Percentiles rank a stretch among this genome's conserved stretches.
Conservation (phyloP, 805 yeast genomes). For the Starmerella vaccinii region DNA sequence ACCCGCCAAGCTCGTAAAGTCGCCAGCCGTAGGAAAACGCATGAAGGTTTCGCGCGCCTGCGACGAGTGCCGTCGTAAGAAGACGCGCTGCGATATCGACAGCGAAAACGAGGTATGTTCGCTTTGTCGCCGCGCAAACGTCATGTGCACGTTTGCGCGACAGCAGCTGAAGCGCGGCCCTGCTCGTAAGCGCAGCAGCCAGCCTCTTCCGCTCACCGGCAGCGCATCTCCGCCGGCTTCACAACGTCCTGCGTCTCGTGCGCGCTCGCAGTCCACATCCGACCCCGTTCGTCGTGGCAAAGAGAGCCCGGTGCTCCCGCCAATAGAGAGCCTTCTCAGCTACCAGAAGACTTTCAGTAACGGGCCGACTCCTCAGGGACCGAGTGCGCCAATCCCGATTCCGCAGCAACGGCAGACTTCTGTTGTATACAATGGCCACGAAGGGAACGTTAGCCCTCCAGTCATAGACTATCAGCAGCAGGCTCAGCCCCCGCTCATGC, state of each 20-base stretch:
- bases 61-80: conserved; percentile 36
- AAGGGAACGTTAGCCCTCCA: neutral
- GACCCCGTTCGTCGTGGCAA: neutral
- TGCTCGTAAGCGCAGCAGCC: conserved; percentile 37
- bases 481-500: neutral
- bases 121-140: conserved; percentile 44
- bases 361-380: neutral
- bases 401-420: neutral
- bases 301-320: conserved; percentile 9
- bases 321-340: conserved; percentile 11
- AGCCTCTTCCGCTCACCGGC: neutral
- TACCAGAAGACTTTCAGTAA: neutral
- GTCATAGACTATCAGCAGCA: neutral
- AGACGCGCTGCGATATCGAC: conserved; percentile 36
- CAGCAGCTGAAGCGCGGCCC: conserved; percentile 57
- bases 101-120: conserved; percentile 34
- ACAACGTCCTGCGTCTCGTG: neutral
- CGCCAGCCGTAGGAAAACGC: conserved; percentile 19
- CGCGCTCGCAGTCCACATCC: conserved; percentile 8
- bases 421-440: neutral
- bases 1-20: neutral
- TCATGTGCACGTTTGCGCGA: conserved; percentile 45
- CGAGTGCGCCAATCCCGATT: neutral
- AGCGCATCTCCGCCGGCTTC: neutral
- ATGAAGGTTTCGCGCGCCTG: conserved; percentile 27